Evolutionary conservation across 306 rosid genomes (phyloP), one percentile per base, ranked within the genome.

Genomic region (Biancaea sappan): DNA sequence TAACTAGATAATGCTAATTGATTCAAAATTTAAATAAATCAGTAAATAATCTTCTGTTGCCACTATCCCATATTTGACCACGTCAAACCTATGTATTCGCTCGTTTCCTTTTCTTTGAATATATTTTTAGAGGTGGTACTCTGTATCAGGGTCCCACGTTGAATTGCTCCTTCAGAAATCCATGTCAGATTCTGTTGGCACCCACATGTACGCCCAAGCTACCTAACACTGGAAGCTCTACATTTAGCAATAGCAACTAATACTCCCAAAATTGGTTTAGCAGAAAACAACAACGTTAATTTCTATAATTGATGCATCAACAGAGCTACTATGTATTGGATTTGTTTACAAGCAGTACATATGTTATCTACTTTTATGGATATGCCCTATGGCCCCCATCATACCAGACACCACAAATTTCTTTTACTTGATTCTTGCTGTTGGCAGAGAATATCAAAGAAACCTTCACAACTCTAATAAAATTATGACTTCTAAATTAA

Each of bases 151-250:
- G 37, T 40, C 77, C 83, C 66, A 32, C 79, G 7, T 29, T 71
- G 8, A 78, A 71, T 18, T 26, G 64, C 61, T 46, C 59, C 54
- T 61, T 54, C 54, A 62, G 56, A 57, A 75, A 68, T 71, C 82
- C 90, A 77, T 75, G 83, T 79, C 82, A 73, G 5, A 60, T 56
- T 54, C 76, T 72, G 70, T 40, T 68, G 71, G 71, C 68, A 80
- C 46, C 50, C 71, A 54, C 66, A 53, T 40, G 58, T 50, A n/a
- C 50, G 66, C 56, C 79, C 82, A 81, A 13, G 59, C 71, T 6
- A 65, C 31, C 44, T 22, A 1, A 58, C 43, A 71, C 41, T 21
- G n/a, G 35, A 43, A 54, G 10, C 48, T 35, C 48, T 15, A 9
- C 44, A 54, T 13, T 2, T 28, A 66, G 53, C 11, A 7, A 4